A percentile compares a stretch with the other conserved stretches of the same genome.
Conservation (phyloP, 345 rosid species). For the Populus davidiana region DNA sequence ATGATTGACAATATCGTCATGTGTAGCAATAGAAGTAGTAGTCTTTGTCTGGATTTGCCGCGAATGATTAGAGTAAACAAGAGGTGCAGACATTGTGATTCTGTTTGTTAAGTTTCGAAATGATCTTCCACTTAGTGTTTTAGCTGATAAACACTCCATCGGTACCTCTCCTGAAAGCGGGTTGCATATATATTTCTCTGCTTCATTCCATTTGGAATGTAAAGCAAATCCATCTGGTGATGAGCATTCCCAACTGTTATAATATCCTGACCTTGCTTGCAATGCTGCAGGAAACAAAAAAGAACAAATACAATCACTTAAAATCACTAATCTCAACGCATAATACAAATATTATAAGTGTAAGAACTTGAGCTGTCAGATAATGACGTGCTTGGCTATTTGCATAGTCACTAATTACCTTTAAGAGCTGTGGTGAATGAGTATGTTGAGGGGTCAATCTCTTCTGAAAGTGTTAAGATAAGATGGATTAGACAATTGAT, state of each 20-base stretch:
- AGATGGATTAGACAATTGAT: neutral
- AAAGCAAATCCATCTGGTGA: conserved; percentile 80
- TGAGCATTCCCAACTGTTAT: conserved; percentile 53
- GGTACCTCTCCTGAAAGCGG: conserved; percentile 98
- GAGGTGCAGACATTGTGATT: conserved; percentile 80
- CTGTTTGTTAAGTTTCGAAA: conserved; percentile 46
- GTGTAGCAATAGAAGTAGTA: conserved; percentile 13
- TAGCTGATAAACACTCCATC: conserved; percentile 92
- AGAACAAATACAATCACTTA: neutral
- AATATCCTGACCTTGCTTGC: conserved; percentile 59
- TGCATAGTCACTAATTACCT: conserved; percentile 37
- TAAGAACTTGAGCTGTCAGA: neutral
- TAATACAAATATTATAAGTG: neutral
- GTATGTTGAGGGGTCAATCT: conserved; percentile 89
- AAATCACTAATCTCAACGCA: neutral
- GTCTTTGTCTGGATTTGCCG: conserved; percentile 36
- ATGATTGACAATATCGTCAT: conserved; percentile 24
- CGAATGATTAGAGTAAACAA: conserved; percentile 45
- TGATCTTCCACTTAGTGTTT: conserved; percentile 71
- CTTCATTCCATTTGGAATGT: conserved; percentile 94
- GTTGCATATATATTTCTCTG: conserved; percentile 91
- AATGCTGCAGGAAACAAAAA: conserved; percentile 50
- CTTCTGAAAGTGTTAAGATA: conserved; percentile 48
- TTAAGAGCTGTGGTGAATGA: conserved; percentile 83
- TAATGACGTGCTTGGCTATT: neutral